These are phyloP conservation scores for Venustampulla echinocandica DNA, from an alignment of 495 filamentous ascomycete species.

Conservation along the genomic window DNA sequence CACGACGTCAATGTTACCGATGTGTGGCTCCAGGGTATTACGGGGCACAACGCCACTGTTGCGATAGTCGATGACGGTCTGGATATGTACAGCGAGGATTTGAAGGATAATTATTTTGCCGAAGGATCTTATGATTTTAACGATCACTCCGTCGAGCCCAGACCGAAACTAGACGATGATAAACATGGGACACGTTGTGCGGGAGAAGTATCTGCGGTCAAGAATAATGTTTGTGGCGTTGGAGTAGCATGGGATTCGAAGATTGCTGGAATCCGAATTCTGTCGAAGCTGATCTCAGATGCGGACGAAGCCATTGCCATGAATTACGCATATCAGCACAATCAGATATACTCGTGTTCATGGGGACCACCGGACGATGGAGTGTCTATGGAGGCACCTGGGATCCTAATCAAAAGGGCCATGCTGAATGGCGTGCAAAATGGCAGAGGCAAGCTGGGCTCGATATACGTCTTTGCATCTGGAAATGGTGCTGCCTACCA, in stretches of 20 bases:
- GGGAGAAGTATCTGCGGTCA: conserved; percentile 84
- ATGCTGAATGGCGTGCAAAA: conserved; percentile 90
- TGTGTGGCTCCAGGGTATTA: conserved; percentile 86
- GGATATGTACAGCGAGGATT: conserved; percentile 93
- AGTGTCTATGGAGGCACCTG: conserved; percentile 84
- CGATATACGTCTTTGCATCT: conserved; percentile 93
- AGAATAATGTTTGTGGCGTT: conserved; percentile 89
- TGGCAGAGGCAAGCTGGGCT: conserved; percentile 74
- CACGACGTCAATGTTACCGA: conserved; percentile 94
- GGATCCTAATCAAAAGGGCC: conserved; percentile 76
- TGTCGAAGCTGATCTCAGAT: conserved; percentile 84
- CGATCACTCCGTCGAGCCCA: conserved; percentile 67
- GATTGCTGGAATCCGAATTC: conserved; percentile 81
- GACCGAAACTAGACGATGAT: conserved; percentile 71
- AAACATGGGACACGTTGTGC: conserved; percentile 89
- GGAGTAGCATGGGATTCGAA: conserved; percentile 90
- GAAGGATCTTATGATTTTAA: conserved; percentile 95
- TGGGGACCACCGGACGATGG: conserved; percentile 97
- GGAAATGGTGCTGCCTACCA: conserved; percentile 82
- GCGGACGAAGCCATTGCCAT: conserved; percentile 85
- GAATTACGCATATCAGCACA: conserved; percentile 84
- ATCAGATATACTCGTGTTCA: conserved; percentile 96
- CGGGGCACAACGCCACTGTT: conserved; percentile 78
- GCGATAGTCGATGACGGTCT: conserved; percentile 94
- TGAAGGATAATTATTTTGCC: conserved; percentile 86